A percentile compares a stretch with the other conserved stretches of the same genome.
Conservation (phyloP, 140 eudicot genomes). For the Ambrosia hybrid region DNA sequence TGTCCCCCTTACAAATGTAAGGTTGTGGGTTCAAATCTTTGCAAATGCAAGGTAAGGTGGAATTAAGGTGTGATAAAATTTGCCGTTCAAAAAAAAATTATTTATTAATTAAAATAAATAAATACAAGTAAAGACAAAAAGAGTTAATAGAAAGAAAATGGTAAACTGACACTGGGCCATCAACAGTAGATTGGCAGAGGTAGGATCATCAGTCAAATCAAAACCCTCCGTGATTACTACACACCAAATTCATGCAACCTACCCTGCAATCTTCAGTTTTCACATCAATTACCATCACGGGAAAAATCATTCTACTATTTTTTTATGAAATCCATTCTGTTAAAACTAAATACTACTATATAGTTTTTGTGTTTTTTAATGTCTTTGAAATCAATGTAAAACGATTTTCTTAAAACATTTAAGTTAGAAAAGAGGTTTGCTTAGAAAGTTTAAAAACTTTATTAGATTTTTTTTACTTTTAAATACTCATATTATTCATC, state of each 20-base stretch:
- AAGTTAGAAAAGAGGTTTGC: no score
- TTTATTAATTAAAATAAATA: neutral
- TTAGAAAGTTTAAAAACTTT: no score
- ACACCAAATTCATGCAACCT: slow-evolving; percentile 28
- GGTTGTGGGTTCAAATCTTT: no score
- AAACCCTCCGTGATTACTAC: slow-evolving; percentile 14
- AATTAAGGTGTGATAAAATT: no score
- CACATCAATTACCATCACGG: slow-evolving; percentile 17
- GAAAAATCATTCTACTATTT: neutral
- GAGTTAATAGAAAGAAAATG: neutral
- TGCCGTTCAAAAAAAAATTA: no score
- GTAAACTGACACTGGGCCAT: neutral
- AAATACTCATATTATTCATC: no score
- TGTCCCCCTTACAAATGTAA: no score
- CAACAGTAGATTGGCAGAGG: neutral
- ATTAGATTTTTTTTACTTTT: no score
- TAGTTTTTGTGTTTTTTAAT: no score
- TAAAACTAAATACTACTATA: neutral
- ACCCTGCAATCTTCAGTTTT: slow-evolving; percentile 13
- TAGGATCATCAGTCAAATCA: slow-evolving; percentile 24
- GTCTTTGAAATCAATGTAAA: no score
- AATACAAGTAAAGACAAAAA: slow-evolving; percentile 19
- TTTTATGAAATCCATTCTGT: neutral
- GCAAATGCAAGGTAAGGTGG: no score
- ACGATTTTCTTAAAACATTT: no score